Base-by-base conservation (phyloP, 106 monocot species). In the Iris macrosiphon region DNA sequence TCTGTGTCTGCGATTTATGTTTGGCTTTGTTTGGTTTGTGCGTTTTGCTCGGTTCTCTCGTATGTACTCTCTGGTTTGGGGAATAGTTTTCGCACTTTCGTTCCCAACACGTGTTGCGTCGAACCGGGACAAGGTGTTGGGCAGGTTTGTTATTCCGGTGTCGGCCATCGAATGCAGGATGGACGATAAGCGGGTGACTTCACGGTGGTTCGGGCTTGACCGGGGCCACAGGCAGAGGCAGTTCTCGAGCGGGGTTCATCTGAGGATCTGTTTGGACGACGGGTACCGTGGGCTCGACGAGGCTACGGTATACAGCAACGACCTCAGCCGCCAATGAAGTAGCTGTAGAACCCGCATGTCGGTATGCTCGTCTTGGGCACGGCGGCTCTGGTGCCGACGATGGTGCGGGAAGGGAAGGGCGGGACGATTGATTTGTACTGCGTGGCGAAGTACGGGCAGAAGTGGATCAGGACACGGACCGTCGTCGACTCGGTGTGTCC, bases 401-500 rank as follows among this genome's bases (percentile, higher is more conserved):
- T 76, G 76, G 28, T 60, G 27, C 66, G 61, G 4, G 71, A 72
- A 1, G 74, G 72, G 1, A 71, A 62, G 24, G 53, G 52, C 16
- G 72, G 66, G 31, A 58, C 69, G 14, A 68, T 80, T 6, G 77
- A 81, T 29, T 66, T 81, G 14, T 86, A 81, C 50, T 86, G 85
- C 34, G 76, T 86, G 1, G 85, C 85, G 13, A 76, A 76, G 62
- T 80, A 86, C 57, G 80, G 80, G 2, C 67, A 72, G 40, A 86
- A 86, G 57, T 86, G 85, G 85, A 53, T 86, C 26, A 63, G 85
- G 2, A 86, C 86, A 0, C 61, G 86, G 6, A 81, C 86, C 2
- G 63, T 86, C 15, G 37, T 86, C 11, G 74, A 77, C 38, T 70
- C 69, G 4, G 8, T 66, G 1, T 58, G 37, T 31, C 86, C 86